Base-by-base conservation (phyloP, 1,139 yeast genomes). In the Kurtzmaniella quercitrusa region DNA sequence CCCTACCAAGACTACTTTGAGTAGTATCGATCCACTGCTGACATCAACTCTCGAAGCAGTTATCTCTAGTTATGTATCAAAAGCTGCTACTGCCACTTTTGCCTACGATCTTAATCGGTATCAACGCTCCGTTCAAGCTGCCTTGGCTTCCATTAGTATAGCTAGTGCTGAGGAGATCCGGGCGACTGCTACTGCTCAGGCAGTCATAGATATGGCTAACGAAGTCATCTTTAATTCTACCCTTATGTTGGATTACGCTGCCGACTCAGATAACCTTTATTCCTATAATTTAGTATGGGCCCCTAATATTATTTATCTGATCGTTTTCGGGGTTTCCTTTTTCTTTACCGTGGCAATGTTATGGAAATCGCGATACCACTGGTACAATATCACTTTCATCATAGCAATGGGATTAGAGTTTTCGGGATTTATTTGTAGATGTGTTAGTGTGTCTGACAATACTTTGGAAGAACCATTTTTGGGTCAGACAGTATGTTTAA, bases 401-500 rank as follows among this genome's bases (percentile, higher is more conserved):
- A 67, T 79, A 50, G 91, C 91, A 1, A 64, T 71, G 34, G 73
- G 75, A 0, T 67, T 86, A 39, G 96, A 89, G 60, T 69, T 82
- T 41, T 61, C 78, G 5, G 96, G 96, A 2, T 89, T 85, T 55
- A 60, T 79, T 38, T 90, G 87, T 5, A 67, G 96, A 47, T 60
- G 65, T 2, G 47, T 66, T 27, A 63, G 80, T 10, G 60, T 77
- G 41, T 60, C 75, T 3, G 65, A 68, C 48, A 63, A 76, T 48
- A 59, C 66, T n/a, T 59, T 65, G 40, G 50, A 66, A 42, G 60
- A 74, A 47, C 68, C 68, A 41, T 90, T 72, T 58, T 62, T 87
- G 44, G 63, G 82, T 49, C 96, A 90, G 61, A 78, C 82, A 50
- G 77, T 83, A 42, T 68, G 85, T 46, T 68, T 89, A 48, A 88